Base-by-base conservation (phyloP, 306 rosid species). In the Amphicarpaea edgeworthii region DNA sequence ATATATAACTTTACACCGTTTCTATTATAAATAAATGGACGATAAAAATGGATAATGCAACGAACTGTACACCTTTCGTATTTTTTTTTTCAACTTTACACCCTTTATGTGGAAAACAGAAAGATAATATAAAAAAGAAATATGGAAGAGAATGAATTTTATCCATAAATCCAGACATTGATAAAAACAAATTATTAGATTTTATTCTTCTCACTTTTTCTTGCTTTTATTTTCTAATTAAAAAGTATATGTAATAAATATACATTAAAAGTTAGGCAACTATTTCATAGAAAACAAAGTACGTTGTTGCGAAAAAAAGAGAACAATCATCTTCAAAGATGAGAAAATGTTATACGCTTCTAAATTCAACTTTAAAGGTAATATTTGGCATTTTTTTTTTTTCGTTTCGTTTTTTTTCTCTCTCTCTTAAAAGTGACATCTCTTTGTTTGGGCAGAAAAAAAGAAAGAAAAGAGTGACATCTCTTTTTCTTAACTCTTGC, bases 181-280 rank as follows among this genome's bases (percentile, higher is more conserved):
- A 69, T 30, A 37, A 70, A 51, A 53, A 12, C 23, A 70, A 19
- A 50, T 51, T 70, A 53, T 37, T 34, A 53, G 50, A 53, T 34
- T 53, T 50, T 34, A 70, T 70, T 70, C 64, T 70, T 70, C 50
- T 51, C 21, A 70, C 64, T 53, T 70, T 70, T 70, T 8, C 50
- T 17, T 14, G 5, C 23, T 70, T 70, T 70, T 37, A 51, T 53
- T 70, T 70, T 6, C 51, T 19, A 34, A 51, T 70, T 53, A 34
- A 53, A 66, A 34, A 59, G 66, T 59, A 28, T 59, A 15, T 28
- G 50, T 28, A 30, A 69, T 28, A 30, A 69, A 28, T 26, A 43
- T 8, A 49, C 17, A 49, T 47, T 49, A 69, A 49, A 11, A 15
- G 54, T 46, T 24, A 45, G 42, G 26, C 59, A 41, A 12, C 72